Conservation (phyloP, 2,329 filamentous ascomycete species). For the Trichoderma gracile region DNA sequence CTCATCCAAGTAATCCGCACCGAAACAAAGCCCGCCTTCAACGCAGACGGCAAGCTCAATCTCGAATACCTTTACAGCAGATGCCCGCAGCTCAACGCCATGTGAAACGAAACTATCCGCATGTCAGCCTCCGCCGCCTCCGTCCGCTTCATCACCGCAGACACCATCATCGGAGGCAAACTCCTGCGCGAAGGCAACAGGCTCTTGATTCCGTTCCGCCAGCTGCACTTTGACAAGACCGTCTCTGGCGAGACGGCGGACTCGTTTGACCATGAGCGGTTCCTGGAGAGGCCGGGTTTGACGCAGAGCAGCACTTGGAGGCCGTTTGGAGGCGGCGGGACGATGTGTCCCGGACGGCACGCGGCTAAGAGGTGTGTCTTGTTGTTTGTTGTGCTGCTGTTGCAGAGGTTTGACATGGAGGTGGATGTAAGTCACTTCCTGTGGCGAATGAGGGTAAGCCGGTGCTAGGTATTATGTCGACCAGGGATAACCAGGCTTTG, state of each 20-base stretch:
- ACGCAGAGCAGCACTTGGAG: slow-evolving; percentile 27
- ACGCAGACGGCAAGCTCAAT: slow-evolving; percentile 35
- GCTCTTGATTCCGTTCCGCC: slow-evolving; percentile 34
- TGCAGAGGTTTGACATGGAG: slow-evolving; percentile 29
- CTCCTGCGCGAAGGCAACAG: slow-evolving; percentile 32
- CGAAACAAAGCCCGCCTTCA: slow-evolving; percentile 32
- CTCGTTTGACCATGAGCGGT: slow-evolving; percentile 28
- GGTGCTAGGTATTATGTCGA: slow-evolving; percentile 5
- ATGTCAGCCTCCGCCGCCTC: slow-evolving; percentile 31
- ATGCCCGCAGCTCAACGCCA: slow-evolving; percentile 31
- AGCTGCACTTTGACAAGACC: slow-evolving; percentile 31
- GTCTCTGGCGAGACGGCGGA: slow-evolving; percentile 27
- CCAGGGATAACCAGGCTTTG: not conserved
- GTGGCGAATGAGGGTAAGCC: slow-evolving; percentile 1
- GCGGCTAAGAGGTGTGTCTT: slow-evolving; percentile 27
- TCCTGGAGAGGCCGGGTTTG: slow-evolving; percentile 28
- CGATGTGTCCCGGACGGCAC: slow-evolving; percentile 33
- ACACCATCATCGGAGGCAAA: slow-evolving; percentile 35
- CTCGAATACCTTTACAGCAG: slow-evolving; percentile 33
- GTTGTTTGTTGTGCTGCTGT: slow-evolving; percentile 31
- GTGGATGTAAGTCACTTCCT: slow-evolving; percentile 4
- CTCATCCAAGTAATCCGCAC: slow-evolving; percentile 27
- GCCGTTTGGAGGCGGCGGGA: slow-evolving; percentile 36
- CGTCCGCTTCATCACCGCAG: slow-evolving; percentile 30
- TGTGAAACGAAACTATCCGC: slow-evolving; percentile 36